Evolutionary conservation across 441 rosid genomes (phyloP), one percentile per base, ranked within the genome.

Genomic region (Melastoma candidum): DNA sequence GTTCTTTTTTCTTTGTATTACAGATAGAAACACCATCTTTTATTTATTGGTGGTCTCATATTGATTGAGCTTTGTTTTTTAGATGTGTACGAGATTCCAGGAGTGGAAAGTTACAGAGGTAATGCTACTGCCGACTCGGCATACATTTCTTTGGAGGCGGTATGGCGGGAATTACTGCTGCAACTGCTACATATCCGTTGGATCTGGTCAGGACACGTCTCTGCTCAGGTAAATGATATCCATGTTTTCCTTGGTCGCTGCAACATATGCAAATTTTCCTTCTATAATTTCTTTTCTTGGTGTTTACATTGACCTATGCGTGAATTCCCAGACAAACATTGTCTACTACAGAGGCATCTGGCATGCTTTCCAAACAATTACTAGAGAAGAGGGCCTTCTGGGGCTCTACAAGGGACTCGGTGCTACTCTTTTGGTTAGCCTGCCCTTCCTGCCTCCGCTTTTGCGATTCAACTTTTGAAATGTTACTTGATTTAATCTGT

Each of bases 141-240:
- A 90, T 88, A 63, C 81, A 83, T 74, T 94, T 94, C 68, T 63
- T 85, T 43, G 83, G 82, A 2, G 98, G 96, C 72, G 98, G 96
- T 54, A 71, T 85, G 64, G 96, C 98, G 24, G 98, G 98, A 72
- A 75, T 90, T 61, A 90, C 95, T 29, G 98, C 98, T 63, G 96
- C 96, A 43, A 78, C 95, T 56, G 83, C 79, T 53, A 85, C 96
- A 47, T 87, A 90, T 71, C 98, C 98, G 11, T 68, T 90, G 76
- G 98, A 90, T 76, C 96, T 90, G 68, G 87, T 87, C 57, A 77
- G 98, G 73, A 90, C 98, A 46, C 98, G 98, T 11, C 95, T 90
- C 98, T 25, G 95, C 95, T 46, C 96, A 88, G 95, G 96, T 85
- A 64, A 17, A 17, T 17, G 22, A 17, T 17, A 17, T 17, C 22